Base-by-base conservation (phyloP, 2,329 filamentous ascomycete genomes). In the Fusarium sp. region DNA sequence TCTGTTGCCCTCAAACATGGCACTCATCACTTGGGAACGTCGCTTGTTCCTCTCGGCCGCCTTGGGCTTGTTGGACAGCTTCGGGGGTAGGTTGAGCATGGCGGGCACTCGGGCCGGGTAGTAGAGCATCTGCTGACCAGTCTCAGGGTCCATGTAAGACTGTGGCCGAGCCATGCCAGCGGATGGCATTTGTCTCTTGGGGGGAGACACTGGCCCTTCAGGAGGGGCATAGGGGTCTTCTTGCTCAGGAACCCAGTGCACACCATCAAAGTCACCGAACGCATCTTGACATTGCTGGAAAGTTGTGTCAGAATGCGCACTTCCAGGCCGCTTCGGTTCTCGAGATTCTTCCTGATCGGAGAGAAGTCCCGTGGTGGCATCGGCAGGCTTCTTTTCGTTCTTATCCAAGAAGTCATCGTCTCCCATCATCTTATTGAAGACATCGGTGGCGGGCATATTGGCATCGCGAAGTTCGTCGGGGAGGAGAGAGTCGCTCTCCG, bases 41-140 rank as follows among this genome's bases (percentile, higher is more conserved):
- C 94, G 90, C 75, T 92, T 89, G 66, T 95, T 92, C 65, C 92
- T 88, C 6, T 91, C 88, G 11, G 87, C 84, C 4, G 89, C 84
- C 63, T 92, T 89, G 10, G 93, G 91, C 62, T 91, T 88, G 77
- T 92, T 94, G 1, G 95, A 97, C 60, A 98, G 85, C 77, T 95
- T 94, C 52, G 95, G 95, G 1, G 97, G 97, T 14, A 99, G 85
- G 78, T 98, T 98, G 67, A 99, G 88, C 92, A 97, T 95, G 72
- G 93, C 92, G 4, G 97, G 97, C 4, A 99, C 97, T 1, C 95
- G 95, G 4, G 97, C 97, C 16, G 97, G 97, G 81, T 99, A 99
- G 83, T 93, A 98, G 11, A 98, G 91, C 94, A 98, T 98, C 76
- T 92, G 87, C 75, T 96, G 91, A 6, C 91, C 92, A 2, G 92